Evolutionary conservation across 805 yeast species (phyloP).

Genomic region (Dipodascopsis uninucleata): DNA sequence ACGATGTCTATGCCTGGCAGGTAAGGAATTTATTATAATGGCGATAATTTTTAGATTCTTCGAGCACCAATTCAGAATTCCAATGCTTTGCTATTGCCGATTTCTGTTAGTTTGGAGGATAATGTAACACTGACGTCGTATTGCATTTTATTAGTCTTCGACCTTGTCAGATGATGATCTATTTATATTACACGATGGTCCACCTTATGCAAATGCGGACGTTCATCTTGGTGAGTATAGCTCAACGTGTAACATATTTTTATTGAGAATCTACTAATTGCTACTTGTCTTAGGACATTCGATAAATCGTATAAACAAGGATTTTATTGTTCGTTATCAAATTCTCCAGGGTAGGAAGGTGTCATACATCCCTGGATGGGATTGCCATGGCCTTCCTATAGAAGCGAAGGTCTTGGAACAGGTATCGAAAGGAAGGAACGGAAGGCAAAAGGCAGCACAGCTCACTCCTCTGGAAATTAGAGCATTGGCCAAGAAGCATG

Average conservation of each 20-base stretch:
- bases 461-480: constrained; percentile 53
- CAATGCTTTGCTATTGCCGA: too few relatives aligned
- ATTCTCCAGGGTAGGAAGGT: constrained; percentile 60
- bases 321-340: constrained; percentile 71
- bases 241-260: constrained; percentile 31
- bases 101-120: too few relatives aligned
- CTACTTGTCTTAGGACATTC: constrained; percentile 57
- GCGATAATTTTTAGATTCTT: too few relatives aligned
- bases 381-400: constrained; percentile 96
- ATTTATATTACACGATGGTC: constrained; percentile 89
- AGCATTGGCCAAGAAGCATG: constrained; percentile 63
- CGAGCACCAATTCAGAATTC: too few relatives aligned
- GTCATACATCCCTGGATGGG: constrained; percentile 92
- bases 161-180: constrained; percentile 31
- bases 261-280: neutral
- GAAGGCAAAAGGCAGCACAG: constrained; percentile 30
- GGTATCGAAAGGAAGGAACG: constrained; percentile 33
- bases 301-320: constrained; percentile 82
- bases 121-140: too few relatives aligned
- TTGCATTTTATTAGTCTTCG: constrained; percentile 29
- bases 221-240: constrained; percentile 54
- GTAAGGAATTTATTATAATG: constrained; percentile 11
- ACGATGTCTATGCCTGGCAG: constrained; percentile 66
- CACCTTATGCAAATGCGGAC: constrained; percentile 97
- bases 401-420: constrained; percentile 73